phyloP scores from a whole-genome alignment of 108 stramenopile genomes.

The Pinguiococcus pyrenoidosus region DNA sequence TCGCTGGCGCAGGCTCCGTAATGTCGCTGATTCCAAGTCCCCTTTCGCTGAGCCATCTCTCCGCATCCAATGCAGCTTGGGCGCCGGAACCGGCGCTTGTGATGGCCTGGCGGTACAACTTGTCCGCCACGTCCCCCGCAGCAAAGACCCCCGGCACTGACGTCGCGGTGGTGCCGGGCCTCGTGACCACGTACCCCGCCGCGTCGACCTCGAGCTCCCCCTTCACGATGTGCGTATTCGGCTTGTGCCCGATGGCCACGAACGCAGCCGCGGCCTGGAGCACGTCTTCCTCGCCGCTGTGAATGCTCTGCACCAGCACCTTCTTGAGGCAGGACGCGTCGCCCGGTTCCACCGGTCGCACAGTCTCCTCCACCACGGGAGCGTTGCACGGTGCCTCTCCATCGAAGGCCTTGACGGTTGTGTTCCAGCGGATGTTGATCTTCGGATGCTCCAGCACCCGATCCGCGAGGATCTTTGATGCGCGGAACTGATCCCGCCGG shows the following conservation, averaged over 20 bases:
- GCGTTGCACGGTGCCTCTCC: slow-evolving; percentile 48
- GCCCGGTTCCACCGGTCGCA: too few relatives aligned
- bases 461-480: slow-evolving; percentile 68
- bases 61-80: slow-evolving; percentile 83
- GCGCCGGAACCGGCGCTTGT: slow-evolving; percentile 85
- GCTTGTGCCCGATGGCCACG: slow-evolving; percentile 86
- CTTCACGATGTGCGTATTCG: slow-evolving; percentile 63
- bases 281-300: slow-evolving; percentile 41
- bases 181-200: slow-evolving; percentile 63
- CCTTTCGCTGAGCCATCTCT: slow-evolving; percentile 79
- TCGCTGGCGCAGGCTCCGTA: too few relatives aligned
- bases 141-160: slow-evolving; percentile 83
- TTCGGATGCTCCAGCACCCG: slow-evolving; percentile 64
- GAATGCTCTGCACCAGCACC: slow-evolving; percentile 49
- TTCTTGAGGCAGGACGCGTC: slow-evolving; percentile 42
- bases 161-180: slow-evolving; percentile 50
- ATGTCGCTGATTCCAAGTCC: too few relatives aligned
- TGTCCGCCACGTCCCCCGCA: slow-evolving; percentile 82
- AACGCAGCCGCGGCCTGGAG: slow-evolving; percentile 65
- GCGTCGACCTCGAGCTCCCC: slow-evolving; percentile 63
- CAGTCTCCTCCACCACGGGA: slow-evolving; percentile 28
- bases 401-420: slow-evolving; percentile 50
- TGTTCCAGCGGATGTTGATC: slow-evolving; percentile 68
- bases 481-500: slow-evolving; percentile 73
- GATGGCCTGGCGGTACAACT: slow-evolving; percentile 82